Base-by-base conservation (phyloP, 2,329 filamentous ascomycete species). In the Cordyceps cateniannulata region DNA sequence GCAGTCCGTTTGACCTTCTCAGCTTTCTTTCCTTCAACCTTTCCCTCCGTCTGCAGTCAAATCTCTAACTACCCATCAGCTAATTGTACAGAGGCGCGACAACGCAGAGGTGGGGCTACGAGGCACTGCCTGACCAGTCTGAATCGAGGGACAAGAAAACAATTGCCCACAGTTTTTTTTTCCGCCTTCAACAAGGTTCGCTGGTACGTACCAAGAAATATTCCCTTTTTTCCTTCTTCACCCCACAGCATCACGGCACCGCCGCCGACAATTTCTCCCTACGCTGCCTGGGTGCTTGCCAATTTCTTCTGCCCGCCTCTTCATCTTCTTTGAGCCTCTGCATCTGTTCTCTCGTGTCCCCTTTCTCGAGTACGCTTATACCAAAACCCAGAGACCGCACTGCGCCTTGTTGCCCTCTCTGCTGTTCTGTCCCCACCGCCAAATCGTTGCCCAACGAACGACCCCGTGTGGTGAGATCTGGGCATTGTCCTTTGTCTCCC, bases 181-280 rank as follows among this genome's bases (percentile, higher is more conserved):
- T 59, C 55, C 49, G 29, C 22, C 44, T 47, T 12, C 44, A 35
- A 14, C 10, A 12, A 35, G 10, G 44, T 47, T 47, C 24, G 44
- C 20, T 14, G 32, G 32, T 35, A 35, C 32, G 32, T 35, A 35
- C 32, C 10, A n/a, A 42, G n/a, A n/a, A n/a, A 20, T 67, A 60
- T 65, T 61, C 63, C 64, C 65, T 65, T 66, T 65, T 67, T 51
- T 65, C 62, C 64, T 66, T 62, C 64, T 65, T 63, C 65, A 65
- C 66, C 66, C 64, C 65, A 67, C 66, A 66, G 63, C 66, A 64
- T 65, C 64, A 68, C 66, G 66, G 66, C 66, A 68, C 65, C 66
- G 66, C 62, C 63, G 62, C 65, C 65, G 67, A 67, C 63, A 61
- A 58, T 61, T 58, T 24, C 14, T 57, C 53, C 60, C 53, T 61